Base-by-base conservation (phyloP, 129 eudicot species). In the Artemisia argyi region DNA sequence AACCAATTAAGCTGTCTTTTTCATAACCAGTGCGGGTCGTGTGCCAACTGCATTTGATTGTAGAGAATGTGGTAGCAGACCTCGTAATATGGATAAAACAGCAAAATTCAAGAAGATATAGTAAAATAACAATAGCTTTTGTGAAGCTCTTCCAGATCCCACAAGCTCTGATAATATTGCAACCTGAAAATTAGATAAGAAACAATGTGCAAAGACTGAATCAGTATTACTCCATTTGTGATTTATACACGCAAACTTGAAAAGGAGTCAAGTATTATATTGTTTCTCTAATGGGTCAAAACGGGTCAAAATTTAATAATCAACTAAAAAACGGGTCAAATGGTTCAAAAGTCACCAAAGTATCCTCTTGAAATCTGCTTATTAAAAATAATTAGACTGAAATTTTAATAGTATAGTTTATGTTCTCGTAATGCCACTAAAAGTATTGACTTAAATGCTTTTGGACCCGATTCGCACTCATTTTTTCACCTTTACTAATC, bases 101-200 rank as follows among this genome's bases (percentile, higher is more conserved):
- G 95, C 85, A 66, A 87, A 73, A 17, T 89, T 92, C 82, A 93
- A 0, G 73, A 89, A 89, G 2, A 88, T 91, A 54, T 4, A 78
- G 83, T 87, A 83, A 52, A 93, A 15, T 73, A 44, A 72, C 68
- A 83, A 54, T 51, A 93, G 83, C 79, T 74, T 69, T 15, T 89
- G 88, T 17, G 96, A 85, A 73, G 95, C 90, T 67, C 67, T 77
- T 26, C 81, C 84, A 1, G 96, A 84, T 47, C 77, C 68, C 52
- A 19, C 67, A 68, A 89, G 68, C 76, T 93, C 97, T 11, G 85
- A 59, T 61, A 93, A 65, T 78, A 93, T 82, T 3, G 88, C 88
- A 10, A 82, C 92, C 98, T 88, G 92, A 54, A 67, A 73, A 47
- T 32, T 20, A 32, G 20, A 12, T 14, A 74, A 52, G 48, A 70